phyloP scores from a whole-genome alignment of 148 eudicot genomes.

The Fagopyrum esculentum region DNA sequence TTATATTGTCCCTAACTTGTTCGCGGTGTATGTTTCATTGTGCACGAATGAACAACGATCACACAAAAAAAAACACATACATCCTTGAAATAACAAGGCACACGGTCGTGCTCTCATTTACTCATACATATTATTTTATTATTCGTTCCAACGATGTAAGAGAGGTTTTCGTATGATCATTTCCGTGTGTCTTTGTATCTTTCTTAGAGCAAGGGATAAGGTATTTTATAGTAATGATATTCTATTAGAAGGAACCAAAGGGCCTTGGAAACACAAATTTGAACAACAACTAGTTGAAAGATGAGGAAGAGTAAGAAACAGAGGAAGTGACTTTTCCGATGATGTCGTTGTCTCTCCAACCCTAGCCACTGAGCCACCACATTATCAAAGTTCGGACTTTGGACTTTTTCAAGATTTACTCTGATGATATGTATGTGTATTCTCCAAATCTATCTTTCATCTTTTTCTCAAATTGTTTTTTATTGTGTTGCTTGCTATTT shows the following conservation, averaged over 20 bases:
- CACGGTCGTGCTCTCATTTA: no score
- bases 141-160: no score
- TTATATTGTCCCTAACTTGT: no score
- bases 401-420: slow-evolving; percentile 1
- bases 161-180: no score
- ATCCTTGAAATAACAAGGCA: no score
- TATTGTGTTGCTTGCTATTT: no score
- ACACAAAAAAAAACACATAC: no score
- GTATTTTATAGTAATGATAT: neutral
- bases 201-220: no score
- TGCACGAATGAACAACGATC: no score
- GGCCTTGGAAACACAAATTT: neutral
- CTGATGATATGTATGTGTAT: neutral
- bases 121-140: no score
- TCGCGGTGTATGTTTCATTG: no score
- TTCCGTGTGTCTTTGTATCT: no score
- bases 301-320: neutral
- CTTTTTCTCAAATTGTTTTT: neutral
- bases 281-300: neutral
- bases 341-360: slow-evolving; percentile 4
- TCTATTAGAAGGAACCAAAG: neutral
- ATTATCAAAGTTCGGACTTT: neutral
- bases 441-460: neutral
- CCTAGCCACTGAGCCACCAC: neutral
- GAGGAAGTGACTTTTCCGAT: slow-evolving; percentile 4